Percentiles rank a stretch among this genome's conserved stretches.
Conservation (phyloP, 148 eudicot genomes). For the Agrostemma githago region DNA sequence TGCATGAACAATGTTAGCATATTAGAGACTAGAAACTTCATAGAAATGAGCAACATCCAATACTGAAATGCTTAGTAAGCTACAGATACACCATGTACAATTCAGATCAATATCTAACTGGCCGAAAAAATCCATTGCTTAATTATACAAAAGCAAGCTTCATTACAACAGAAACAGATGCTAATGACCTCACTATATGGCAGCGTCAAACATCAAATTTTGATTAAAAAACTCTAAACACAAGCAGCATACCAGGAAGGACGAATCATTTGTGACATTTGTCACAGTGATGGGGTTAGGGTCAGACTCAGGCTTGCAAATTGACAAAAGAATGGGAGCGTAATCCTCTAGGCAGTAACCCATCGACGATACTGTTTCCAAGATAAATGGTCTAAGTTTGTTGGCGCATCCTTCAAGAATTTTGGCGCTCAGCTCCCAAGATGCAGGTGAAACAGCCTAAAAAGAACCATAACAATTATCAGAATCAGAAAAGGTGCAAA, state of each 20-base stretch:
- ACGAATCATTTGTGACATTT: constrained; percentile 26
- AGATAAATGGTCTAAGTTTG: constrained; percentile 43
- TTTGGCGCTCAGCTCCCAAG: constrained; percentile 50
- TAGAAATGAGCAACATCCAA: not conserved
- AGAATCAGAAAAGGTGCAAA: constrained; percentile 6
- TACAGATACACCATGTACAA: not conserved
- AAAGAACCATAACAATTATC: constrained; percentile 3
- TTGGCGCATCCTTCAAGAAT: constrained; percentile 44
- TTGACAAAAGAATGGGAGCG: constrained; percentile 52
- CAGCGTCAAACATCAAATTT: not conserved
- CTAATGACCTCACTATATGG: not conserved
- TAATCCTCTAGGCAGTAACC: constrained; percentile 40
- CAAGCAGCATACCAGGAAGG: constrained; percentile 24
- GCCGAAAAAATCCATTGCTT: not conserved
- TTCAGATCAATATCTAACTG: not conserved
- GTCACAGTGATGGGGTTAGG: constrained; percentile 19
- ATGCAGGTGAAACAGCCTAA: constrained; percentile 47
- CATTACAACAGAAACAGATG: not conserved
- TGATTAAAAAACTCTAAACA: not conserved
- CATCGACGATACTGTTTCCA: constrained; percentile 34
- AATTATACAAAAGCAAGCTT: not conserved
- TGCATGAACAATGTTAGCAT: not conserved
- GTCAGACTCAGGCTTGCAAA: constrained; percentile 35
- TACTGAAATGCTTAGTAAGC: not conserved
- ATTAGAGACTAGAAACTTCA: not conserved